phyloP scores from a whole-genome alignment of 2,329 filamentous ascomycete species.

The Sclerotinia trifoliorum region DNA sequence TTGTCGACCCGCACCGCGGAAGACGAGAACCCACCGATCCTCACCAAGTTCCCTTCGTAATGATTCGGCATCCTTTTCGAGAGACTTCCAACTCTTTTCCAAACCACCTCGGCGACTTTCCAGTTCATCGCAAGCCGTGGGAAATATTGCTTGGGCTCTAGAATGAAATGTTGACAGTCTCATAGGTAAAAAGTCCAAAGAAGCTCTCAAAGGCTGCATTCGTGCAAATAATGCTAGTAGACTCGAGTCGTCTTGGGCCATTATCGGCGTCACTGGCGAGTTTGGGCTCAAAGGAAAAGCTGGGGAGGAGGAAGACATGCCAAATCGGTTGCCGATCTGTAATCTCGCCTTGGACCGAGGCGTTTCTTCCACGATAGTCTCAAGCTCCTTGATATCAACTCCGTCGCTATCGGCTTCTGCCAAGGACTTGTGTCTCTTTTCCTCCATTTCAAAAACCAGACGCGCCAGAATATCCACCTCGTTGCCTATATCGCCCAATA shows the following conservation, averaged over 20 bases:
- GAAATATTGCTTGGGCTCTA: constrained; percentile 75
- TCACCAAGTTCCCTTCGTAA: constrained; percentile 88
- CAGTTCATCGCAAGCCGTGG: constrained; percentile 86
- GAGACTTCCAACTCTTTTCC: constrained; percentile 81
- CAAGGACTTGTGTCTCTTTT: constrained; percentile 79
- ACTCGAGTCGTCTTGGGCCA: constrained; percentile 78
- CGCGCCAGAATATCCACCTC: constrained; percentile 79
- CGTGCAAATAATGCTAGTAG: constrained; percentile 87
- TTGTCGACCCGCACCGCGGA: constrained; percentile 86
- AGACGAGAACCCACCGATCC: constrained; percentile 94
- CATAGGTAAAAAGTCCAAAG: constrained; percentile 95
- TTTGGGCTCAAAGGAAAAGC: constrained; percentile 61
- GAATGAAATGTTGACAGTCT: constrained; percentile 81
- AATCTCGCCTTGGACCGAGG: constrained; percentile 56
- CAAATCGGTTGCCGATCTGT: constrained; percentile 64
- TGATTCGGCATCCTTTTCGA: constrained; percentile 87
- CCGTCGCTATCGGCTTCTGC: constrained; percentile 60
- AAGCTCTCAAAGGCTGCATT: constrained; percentile 91
- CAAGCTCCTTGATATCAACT: constrained; percentile 80
- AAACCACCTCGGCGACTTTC: constrained; percentile 71
- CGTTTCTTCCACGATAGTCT: constrained; percentile 89
- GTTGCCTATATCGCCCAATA: constrained; percentile 87
- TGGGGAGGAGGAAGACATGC: constrained; percentile 55
- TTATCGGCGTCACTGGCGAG: constrained; percentile 56
- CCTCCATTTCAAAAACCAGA: constrained; percentile 96